A percentile compares a stretch with the other conserved stretches of the same genome.
Evolutionary conservation across 768 basidiomycete genomes (phyloP).

Genomic region (Mycena albidolilacea): DNA sequence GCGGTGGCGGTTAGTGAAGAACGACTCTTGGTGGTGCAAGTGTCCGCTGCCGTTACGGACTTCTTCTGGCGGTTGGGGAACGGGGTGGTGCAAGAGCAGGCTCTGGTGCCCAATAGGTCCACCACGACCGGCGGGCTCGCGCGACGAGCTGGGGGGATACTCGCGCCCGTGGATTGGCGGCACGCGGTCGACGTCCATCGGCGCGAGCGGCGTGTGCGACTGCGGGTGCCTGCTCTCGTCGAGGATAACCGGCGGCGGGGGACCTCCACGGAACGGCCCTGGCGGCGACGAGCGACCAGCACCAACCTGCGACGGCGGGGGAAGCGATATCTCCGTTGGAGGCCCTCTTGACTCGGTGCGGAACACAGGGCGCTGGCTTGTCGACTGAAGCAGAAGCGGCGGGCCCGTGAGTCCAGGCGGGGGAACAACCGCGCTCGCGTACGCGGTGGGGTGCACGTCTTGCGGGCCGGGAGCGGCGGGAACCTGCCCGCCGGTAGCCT

Average conservation of each 20-base stretch:
- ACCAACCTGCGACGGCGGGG: conserved; percentile 70
- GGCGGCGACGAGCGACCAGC: conserved; percentile 70
- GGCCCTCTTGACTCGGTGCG: conserved; percentile 79
- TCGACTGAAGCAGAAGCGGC: conserved; percentile 73
- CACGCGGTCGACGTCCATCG: conserved; percentile 79
- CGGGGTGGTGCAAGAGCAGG: conserved; percentile 77
- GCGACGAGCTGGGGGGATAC: conserved; percentile 53
- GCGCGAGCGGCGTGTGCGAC: conserved; percentile 81
- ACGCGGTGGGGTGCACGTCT: conserved; percentile 96
- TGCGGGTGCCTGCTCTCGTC: conserved; percentile 81
- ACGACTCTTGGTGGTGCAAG: conserved; percentile 68
- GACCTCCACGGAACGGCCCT: conserved; percentile 86
- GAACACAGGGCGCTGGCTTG: conserved; percentile 68
- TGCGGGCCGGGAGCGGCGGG: conserved; percentile 94
- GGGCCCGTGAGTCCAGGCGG: conserved; percentile 80
- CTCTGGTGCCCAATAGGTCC: conserved; percentile 71
- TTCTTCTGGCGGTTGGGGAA: conserved; percentile 71
- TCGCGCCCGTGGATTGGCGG: conserved; percentile 69
- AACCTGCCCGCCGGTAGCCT: conserved; percentile 79
- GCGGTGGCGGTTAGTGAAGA: conserved; percentile 65
- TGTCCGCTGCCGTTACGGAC: conserved; percentile 61
- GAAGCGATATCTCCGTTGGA: conserved; percentile 67
- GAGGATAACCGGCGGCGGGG: conserved; percentile 85
- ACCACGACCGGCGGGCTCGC: conserved; percentile 61
- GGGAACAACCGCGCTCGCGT: conserved; percentile 83